Conservation (phyloP, 192 early-diverging fungal species). For the Dissophora globulifera region DNA sequence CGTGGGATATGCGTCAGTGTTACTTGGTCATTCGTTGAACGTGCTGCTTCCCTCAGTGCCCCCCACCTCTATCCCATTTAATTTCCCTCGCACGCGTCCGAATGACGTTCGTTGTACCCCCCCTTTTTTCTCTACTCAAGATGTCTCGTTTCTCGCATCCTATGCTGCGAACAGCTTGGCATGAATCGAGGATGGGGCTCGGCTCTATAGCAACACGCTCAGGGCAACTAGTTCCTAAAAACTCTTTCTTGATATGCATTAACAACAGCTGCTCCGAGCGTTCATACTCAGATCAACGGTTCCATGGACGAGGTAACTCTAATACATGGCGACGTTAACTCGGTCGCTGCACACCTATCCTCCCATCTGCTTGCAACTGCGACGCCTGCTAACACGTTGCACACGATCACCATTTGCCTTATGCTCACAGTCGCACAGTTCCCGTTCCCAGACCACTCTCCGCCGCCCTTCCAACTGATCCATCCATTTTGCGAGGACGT, state of each 20-base stretch:
- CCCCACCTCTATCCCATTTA: not conserved
- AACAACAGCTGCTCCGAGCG: slow-evolving; percentile 62
- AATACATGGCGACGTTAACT: too few relatives aligned
- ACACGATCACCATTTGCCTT: not conserved
- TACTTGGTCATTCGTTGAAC: not conserved
- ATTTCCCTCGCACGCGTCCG: not conserved
- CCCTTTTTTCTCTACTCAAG: too few relatives aligned
- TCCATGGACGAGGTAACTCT: slow-evolving; percentile 60
- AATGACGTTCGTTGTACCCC: too few relatives aligned
- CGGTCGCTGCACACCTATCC: too few relatives aligned
- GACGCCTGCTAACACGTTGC: not conserved
- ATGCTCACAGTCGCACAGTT: slow-evolving; percentile 53
- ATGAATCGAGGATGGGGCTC: too few relatives aligned
- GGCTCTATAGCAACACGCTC: too few relatives aligned
- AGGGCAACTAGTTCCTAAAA: not conserved
- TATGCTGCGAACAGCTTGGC: too few relatives aligned
- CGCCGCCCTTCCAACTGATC: slow-evolving; percentile 62
- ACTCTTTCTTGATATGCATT: not conserved
- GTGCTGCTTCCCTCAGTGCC: too few relatives aligned
- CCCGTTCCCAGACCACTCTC: slow-evolving; percentile 66
- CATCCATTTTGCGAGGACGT: slow-evolving; percentile 63
- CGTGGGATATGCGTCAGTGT: too few relatives aligned
- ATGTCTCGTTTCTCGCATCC: too few relatives aligned
- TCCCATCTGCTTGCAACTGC: too few relatives aligned
- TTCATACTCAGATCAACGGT: slow-evolving; percentile 56